A percentile compares a stretch with the other conserved stretches of the same genome.
These are phyloP conservation scores for Bruguiera sexangula DNA, from an alignment of 345 rosid genomes.

Conservation along the genomic window DNA sequence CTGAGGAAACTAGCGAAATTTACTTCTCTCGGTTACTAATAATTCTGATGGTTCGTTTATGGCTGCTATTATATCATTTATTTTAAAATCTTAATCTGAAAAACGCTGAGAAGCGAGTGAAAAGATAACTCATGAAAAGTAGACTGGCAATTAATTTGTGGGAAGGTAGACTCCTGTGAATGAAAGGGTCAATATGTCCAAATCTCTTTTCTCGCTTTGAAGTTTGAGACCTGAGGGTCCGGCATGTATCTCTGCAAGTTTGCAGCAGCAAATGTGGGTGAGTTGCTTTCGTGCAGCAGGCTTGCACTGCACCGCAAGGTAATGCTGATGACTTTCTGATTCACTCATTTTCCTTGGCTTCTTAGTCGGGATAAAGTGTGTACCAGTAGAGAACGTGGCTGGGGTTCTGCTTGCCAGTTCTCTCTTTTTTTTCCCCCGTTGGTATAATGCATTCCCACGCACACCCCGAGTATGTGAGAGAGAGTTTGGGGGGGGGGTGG, in stretches of 20 bases:
- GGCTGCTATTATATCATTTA: too few species aligned
- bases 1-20: too few species aligned
- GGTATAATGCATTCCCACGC: not conserved
- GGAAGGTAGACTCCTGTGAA: too few species aligned
- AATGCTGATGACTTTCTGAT: slow-evolving; percentile 8
- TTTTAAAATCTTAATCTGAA: too few species aligned
- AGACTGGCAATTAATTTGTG: too few species aligned
- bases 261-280: not conserved
- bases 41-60: too few species aligned
- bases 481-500: not conserved
- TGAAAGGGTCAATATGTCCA: too few species aligned
- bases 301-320: slow-evolving; percentile 15
- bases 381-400: slow-evolving; percentile 36
- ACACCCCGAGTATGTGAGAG: not conserved
- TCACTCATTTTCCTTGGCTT: not conserved
- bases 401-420: slow-evolving; percentile 36
- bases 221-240: slow-evolving; percentile 10
- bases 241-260: not conserved
- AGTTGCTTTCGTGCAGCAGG: not conserved
- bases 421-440: not conserved
- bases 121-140: too few species aligned
- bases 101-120: too few species aligned
- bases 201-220: slow-evolving; percentile 1
- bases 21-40: too few species aligned
- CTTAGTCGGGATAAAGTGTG: slow-evolving; percentile 29